A percentile compares a stretch with the other conserved stretches of the same genome.
Evolutionary conservation across 805 yeast genomes (phyloP).

Genomic region (Saccharomycopsis lassenensis): DNA sequence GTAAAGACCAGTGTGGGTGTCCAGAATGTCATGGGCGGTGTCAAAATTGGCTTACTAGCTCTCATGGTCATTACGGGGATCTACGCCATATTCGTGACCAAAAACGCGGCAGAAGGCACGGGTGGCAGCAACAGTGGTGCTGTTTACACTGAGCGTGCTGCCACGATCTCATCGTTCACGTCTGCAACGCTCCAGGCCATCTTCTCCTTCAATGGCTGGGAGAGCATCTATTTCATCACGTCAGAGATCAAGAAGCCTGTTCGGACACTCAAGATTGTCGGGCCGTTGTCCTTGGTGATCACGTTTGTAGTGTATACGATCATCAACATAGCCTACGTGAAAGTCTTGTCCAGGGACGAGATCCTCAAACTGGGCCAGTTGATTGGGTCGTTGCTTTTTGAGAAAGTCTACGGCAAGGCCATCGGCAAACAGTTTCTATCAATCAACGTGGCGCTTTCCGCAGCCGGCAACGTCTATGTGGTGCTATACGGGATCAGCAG

Average conservation of each 20-base stretch:
- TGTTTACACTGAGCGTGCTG: conserved; percentile 32
- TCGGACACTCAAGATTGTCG: conserved; percentile 48
- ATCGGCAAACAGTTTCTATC: conserved; percentile 47
- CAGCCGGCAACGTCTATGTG: conserved; percentile 54
- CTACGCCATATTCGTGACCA: conserved; percentile 41
- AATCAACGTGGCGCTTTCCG: conserved; percentile 45
- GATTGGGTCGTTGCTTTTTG: conserved; percentile 47
- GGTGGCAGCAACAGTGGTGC: too few species aligned
- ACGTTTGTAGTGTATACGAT: conserved; percentile 38
- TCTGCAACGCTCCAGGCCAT: conserved; percentile 47
- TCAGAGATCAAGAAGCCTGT: conserved; percentile 52
- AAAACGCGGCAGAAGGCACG: too few species aligned
- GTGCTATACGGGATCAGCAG: conserved; percentile 49
- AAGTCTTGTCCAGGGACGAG: conserved; percentile 43
- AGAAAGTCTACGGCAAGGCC: conserved; percentile 40
- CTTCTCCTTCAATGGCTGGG: conserved; percentile 57
- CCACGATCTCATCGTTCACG: conserved; percentile 37
- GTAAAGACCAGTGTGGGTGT: conserved; percentile 47
- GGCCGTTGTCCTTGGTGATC: conserved; percentile 40
- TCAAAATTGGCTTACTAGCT: conserved; percentile 45
- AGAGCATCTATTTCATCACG: conserved; percentile 46
- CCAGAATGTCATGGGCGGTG: conserved; percentile 51
- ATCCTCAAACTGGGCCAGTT: conserved; percentile 44
- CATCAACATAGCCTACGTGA: conserved; percentile 46
- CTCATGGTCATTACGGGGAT: conserved; percentile 49